Conservation (phyloP, 768 basidiomycete species). For the Rhizopogon sp. region DNA sequence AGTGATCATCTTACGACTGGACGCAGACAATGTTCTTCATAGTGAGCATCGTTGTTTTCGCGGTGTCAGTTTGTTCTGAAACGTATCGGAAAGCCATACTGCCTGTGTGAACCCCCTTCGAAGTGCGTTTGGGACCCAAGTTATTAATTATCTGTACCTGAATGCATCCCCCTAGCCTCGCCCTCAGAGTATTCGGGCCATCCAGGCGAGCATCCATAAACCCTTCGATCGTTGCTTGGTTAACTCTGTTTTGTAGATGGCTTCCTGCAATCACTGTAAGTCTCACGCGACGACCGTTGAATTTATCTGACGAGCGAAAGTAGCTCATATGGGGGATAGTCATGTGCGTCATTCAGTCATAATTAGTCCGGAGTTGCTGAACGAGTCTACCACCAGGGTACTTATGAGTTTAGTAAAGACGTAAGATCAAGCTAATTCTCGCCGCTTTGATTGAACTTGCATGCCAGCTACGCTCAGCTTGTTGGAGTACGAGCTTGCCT, state of each 20-base stretch:
- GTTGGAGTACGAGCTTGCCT: conserved; percentile 49
- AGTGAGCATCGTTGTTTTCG: conserved; percentile 30
- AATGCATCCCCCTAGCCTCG: conserved; percentile 10
- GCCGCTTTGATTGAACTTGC: background rate
- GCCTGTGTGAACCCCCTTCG: conserved; percentile 58
- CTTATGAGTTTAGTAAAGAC: conserved; percentile 64
- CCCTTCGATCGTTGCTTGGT: background rate
- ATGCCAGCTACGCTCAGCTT: conserved; percentile 51
- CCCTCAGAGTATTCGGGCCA: conserved; percentile 58
- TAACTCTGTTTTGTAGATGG: conserved; percentile 34
- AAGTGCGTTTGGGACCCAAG: conserved; percentile 40
- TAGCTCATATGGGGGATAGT: conserved; percentile 59
- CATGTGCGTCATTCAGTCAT: conserved; percentile 33
- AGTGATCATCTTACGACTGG: background rate
- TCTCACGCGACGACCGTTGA: background rate
- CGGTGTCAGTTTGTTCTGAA: background rate
- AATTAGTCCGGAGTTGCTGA: background rate
- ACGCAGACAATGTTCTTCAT: conserved; percentile 66
- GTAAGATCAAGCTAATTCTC: conserved; percentile 24
- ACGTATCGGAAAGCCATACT: conserved; percentile 17
- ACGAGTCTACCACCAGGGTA: conserved; percentile 31
- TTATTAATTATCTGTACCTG: background rate
- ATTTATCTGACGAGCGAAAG: background rate
- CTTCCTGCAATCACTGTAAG: conserved; percentile 58
- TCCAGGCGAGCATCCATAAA: conserved; percentile 36